These are phyloP conservation scores for Corchorus capsularis DNA, from an alignment of 345 rosid genomes.

Conservation along the genomic window DNA sequence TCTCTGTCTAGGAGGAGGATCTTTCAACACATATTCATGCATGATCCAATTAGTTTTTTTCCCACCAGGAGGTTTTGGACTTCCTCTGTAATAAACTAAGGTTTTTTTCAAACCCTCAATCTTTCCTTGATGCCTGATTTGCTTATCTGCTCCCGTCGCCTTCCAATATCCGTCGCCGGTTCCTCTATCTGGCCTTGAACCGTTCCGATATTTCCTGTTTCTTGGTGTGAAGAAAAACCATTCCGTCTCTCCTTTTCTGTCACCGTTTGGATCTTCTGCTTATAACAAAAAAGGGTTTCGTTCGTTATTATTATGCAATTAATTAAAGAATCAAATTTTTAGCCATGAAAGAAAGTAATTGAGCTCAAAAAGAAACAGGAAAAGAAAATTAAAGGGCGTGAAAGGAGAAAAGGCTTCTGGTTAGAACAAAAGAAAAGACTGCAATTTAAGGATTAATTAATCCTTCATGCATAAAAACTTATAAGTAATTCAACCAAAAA, in stretches of 20 bases:
- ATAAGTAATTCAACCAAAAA: too few species aligned
- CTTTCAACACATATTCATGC: neutral
- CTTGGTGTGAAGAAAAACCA: slow-evolving; percentile 9
- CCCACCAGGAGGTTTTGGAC: neutral
- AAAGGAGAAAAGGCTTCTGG: too few species aligned
- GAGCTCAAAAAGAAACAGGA: too few species aligned
- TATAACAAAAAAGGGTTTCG: neutral
- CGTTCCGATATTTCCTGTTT: neutral
- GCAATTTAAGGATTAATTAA: too few species aligned
- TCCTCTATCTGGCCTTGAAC: neutral
- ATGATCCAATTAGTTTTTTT: neutral
- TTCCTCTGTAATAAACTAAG: neutral
- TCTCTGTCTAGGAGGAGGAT: neutral
- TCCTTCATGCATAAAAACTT: too few species aligned
- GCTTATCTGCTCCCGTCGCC: neutral
- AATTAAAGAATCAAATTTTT: neutral
- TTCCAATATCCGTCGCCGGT: neutral
- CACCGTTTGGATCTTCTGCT: neutral
- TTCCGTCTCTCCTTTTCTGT: neutral
- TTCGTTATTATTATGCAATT: too few species aligned
- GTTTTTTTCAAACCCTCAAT: neutral
- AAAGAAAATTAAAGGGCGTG: too few species aligned
- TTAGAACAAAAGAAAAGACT: too few species aligned
- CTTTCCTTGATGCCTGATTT: neutral
- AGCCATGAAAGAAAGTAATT: neutral